A percentile compares a stretch with the other conserved stretches of the same genome.
Evolutionary conservation across 108 stramenopile genomes (phyloP).

Genomic region (Parmales sp.): DNA sequence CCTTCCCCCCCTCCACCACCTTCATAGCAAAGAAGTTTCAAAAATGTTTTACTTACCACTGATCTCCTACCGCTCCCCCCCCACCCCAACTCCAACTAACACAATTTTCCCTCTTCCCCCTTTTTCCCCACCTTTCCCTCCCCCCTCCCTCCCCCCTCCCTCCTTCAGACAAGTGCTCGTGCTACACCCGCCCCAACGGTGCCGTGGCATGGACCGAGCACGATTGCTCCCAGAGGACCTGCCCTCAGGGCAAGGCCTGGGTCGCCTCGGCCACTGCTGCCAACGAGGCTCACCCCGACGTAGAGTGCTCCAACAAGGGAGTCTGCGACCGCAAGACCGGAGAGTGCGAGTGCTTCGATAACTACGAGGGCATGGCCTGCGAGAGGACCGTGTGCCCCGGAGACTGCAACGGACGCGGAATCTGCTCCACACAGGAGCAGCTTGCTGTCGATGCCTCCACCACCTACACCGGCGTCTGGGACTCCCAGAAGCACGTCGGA

Average conservation of each 20-base stretch:
- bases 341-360: slow-evolving; percentile 63
- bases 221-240: slow-evolving; percentile 68
- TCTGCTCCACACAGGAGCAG: slow-evolving; percentile 55
- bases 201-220: slow-evolving; percentile 55
- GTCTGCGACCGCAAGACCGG: slow-evolving; percentile 58
- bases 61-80: not conserved
- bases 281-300: slow-evolving; percentile 53
- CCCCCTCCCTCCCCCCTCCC: not conserved
- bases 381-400: slow-evolving; percentile 62
- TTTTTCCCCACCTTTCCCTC: not conserved
- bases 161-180: slow-evolving; percentile 52
- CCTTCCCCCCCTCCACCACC: not conserved
- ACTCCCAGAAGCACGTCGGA: slow-evolving; percentile 63
- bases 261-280: slow-evolving; percentile 19
- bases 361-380: slow-evolving; percentile 71
- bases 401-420: slow-evolving; percentile 40
- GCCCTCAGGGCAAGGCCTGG: slow-evolving; percentile 54
- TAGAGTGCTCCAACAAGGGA: slow-evolving; percentile 73
- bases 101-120: not conserved
- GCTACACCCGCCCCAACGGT: slow-evolving; percentile 56
- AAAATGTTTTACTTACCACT: not conserved
- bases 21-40: not conserved
- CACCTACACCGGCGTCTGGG: slow-evolving; percentile 53
- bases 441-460: slow-evolving; percentile 30
- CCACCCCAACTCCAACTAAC: not conserved